Evolutionary conservation across 257 asterid genomes (phyloP).

Genomic region (Capsicum chinense): DNA sequence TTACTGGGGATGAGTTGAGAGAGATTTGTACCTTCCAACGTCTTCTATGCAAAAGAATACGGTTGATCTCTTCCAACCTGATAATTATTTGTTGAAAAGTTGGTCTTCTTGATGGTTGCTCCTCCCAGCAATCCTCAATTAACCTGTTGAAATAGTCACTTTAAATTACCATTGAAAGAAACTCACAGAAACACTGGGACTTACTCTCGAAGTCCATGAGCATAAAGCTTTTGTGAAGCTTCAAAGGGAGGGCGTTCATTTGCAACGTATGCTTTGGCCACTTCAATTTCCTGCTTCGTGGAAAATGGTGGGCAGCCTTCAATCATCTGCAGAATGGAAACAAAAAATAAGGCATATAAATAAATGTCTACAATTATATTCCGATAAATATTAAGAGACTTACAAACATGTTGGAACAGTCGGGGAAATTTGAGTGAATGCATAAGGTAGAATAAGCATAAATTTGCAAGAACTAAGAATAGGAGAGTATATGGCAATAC

Average conservation of each 20-base stretch:
- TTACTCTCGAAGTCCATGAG: constrained; percentile 74
- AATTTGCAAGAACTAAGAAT: constrained; percentile 8
- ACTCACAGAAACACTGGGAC: not conserved
- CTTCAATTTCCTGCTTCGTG: constrained; percentile 61
- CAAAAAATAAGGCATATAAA: not conserved
- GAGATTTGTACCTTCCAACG: constrained; percentile 69
- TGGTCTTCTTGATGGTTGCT: constrained; percentile 65
- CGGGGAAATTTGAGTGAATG: not conserved
- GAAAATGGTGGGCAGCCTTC: constrained; percentile 82
- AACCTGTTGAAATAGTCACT: constrained; percentile 52
- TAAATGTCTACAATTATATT: not conserved
- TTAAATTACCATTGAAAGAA: not conserved
- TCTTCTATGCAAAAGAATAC: constrained; percentile 47
- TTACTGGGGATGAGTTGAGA: not conserved
- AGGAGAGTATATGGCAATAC: not conserved
- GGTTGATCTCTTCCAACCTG: constrained; percentile 58
- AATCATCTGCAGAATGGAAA: constrained; percentile 61
- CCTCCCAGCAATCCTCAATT: constrained; percentile 73
- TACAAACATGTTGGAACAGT: not conserved
- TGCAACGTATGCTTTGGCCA: constrained; percentile 70
- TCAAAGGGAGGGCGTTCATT: constrained; percentile 84
- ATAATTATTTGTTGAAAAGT: constrained; percentile 61
- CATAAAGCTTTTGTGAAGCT: constrained; percentile 69
- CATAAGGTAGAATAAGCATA: not conserved
- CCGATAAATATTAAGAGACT: not conserved